phyloP scores from a whole-genome alignment of 495 filamentous ascomycete genomes.

The Neurospora sublineolata region DNA sequence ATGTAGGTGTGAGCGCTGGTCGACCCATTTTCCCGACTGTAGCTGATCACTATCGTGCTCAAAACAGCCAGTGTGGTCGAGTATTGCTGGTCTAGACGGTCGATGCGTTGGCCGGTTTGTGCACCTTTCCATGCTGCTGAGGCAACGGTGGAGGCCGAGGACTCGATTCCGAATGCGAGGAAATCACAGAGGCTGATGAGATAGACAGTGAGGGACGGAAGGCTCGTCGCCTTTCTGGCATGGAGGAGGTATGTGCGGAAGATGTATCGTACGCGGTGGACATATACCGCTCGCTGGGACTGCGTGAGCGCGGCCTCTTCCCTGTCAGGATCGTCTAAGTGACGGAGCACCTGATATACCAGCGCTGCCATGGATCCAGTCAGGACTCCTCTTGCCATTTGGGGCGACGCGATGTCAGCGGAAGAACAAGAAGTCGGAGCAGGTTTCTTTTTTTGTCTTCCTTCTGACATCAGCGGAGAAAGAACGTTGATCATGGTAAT shows the following conservation, averaged over 20 bases:
- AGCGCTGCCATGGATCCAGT: slow-evolving; percentile 10
- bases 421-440: neutral
- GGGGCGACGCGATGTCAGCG: slow-evolving; percentile 1
- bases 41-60: slow-evolving; percentile 12
- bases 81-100: slow-evolving; percentile 9
- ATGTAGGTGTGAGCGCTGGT: slow-evolving; percentile 9
- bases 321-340: neutral
- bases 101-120: neutral
- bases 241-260: neutral
- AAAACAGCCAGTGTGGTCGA: slow-evolving; percentile 16
- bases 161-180: slow-evolving; percentile 5
- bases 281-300: neutral
- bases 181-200: slow-evolving; percentile 17
- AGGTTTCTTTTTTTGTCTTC: neutral
- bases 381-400: slow-evolving; percentile 6
- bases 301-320: neutral
- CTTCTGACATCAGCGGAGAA: slow-evolving; percentile 11
- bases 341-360: slow-evolving; percentile 10
- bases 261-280: slow-evolving; percentile 12
- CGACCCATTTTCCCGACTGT: slow-evolving; percentile 9
- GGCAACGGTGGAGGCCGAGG: neutral
- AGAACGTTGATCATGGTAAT: slow-evolving; percentile 23
- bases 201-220: slow-evolving; percentile 12
- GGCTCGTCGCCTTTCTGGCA: slow-evolving; percentile 2
- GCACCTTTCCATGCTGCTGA: slow-evolving; percentile 12